phyloP scores from a whole-genome alignment of 2,329 filamentous ascomycete genomes.

The Niveomyces coronatus region DNA sequence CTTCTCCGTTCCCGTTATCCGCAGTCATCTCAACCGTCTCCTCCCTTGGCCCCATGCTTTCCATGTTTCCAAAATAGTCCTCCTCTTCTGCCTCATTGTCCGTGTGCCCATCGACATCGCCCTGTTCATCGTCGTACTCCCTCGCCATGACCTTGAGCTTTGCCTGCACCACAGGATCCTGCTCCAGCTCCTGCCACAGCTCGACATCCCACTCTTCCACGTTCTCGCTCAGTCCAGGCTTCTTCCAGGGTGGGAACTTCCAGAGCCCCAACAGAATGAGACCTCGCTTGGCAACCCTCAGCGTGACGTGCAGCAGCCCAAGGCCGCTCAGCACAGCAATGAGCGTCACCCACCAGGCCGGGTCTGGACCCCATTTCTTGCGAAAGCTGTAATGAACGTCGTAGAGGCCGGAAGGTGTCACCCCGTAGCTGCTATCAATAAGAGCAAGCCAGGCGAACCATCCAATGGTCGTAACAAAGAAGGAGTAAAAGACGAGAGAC shows the following conservation, averaged over 20 bases:
- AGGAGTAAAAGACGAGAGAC: constrained; percentile 46
- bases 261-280: constrained; percentile 37
- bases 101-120: constrained; percentile 16
- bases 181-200: constrained; percentile 49
- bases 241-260: constrained; percentile 35
- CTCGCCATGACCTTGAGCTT: constrained; percentile 31
- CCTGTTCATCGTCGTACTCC: constrained; percentile 19
- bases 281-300: constrained; percentile 37
- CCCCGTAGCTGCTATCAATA: constrained; percentile 52
- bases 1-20: constrained; percentile 3
- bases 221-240: constrained; percentile 22
- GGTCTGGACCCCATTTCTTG: constrained; percentile 54
- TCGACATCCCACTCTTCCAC: constrained; percentile 42
- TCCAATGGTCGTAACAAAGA: constrained; percentile 50
- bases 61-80: constrained; percentile 3
- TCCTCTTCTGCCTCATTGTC: constrained; percentile 16
- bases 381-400: constrained; percentile 59
- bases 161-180: constrained; percentile 34
- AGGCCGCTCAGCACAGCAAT: constrained; percentile 52
- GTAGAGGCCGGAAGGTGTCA: constrained; percentile 42
- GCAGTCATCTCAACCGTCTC: constrained; percentile 2
- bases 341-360: constrained; percentile 64
- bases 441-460: constrained; percentile 70
- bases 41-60: constrained; percentile 1
- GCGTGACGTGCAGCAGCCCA: constrained; percentile 54